Evolutionary conservation across 345 rosid species (phyloP).

Genomic region (Brassica cretica): DNA sequence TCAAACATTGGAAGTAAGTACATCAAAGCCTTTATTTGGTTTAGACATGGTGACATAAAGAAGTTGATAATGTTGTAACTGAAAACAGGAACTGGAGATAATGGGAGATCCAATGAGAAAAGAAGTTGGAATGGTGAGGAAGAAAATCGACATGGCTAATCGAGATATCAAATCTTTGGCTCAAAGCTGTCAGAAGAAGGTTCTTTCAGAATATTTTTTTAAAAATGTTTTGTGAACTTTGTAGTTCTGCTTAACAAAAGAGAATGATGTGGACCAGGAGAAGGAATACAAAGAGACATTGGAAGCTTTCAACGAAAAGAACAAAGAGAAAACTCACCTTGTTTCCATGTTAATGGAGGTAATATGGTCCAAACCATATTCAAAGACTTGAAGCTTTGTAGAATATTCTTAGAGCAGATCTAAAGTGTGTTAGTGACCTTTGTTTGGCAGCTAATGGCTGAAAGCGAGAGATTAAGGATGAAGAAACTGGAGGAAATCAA

Average conservation of each 20-base stretch:
- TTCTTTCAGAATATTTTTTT: slow-evolving; percentile 13
- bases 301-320: slow-evolving; percentile 80
- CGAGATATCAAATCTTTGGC: slow-evolving; percentile 70
- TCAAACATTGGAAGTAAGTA: slow-evolving; percentile 71
- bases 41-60: background rate
- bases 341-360: slow-evolving; percentile 43
- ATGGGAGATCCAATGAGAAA: slow-evolving; percentile 74
- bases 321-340: slow-evolving; percentile 57
- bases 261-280: slow-evolving; percentile 48
- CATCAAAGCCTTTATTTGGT: background rate
- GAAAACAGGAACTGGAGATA: slow-evolving; percentile 66
- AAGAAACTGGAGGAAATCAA: slow-evolving; percentile 74
- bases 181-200: slow-evolving; percentile 84
- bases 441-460: slow-evolving; percentile 55
- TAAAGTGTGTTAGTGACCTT: background rate
- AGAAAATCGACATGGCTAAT: slow-evolving; percentile 65
- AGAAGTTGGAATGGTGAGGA: slow-evolving; percentile 66
- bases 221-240: no score
- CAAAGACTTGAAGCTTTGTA: background rate
- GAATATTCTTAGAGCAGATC: background rate
- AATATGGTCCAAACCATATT: background rate
- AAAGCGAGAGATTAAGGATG: slow-evolving; percentile 75
- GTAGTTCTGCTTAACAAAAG: background rate
- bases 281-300: slow-evolving; percentile 59
- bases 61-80: background rate